These are phyloP conservation scores for Neocatenulostroma microsporum DNA, from an alignment of 2,329 filamentous ascomycete genomes.

Conservation along the genomic window DNA sequence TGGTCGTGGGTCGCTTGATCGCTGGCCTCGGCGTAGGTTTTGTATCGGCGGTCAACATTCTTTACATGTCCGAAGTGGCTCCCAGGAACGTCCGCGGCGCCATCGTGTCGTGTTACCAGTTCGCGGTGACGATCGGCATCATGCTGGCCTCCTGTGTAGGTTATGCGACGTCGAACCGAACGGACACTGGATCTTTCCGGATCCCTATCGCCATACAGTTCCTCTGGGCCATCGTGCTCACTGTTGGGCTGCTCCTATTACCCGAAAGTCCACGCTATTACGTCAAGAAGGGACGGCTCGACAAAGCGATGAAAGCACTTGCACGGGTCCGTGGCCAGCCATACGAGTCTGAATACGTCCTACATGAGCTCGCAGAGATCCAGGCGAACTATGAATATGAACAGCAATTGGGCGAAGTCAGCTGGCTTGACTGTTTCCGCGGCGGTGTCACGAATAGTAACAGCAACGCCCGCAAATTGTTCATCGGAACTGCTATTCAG, in stretches of 20 bases:
- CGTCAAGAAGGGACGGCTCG: constrained; percentile 67
- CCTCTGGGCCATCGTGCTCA: constrained; percentile 70
- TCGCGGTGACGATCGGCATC: constrained; percentile 73
- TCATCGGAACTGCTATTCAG: constrained; percentile 40
- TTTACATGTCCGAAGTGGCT: constrained; percentile 37
- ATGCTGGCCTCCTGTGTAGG: constrained; percentile 67
- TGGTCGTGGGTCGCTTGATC: constrained; percentile 64
- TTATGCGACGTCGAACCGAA: constrained; percentile 59
- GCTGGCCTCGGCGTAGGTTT: constrained; percentile 67
- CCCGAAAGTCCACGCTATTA: constrained; percentile 81
- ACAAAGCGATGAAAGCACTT: constrained; percentile 57
- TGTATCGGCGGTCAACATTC: constrained; percentile 54
- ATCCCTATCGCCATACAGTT: constrained; percentile 77
- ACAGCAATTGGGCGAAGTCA: constrained; percentile 54
- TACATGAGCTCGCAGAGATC: constrained; percentile 74
- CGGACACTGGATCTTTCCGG: constrained; percentile 62
- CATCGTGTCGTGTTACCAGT: constrained; percentile 73
- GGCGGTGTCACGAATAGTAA: constrained; percentile 47
- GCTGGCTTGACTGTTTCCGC: constrained; percentile 47
- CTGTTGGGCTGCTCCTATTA: constrained; percentile 61
- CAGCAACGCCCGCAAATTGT: constrained; percentile 43
- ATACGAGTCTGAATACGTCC: constrained; percentile 62
- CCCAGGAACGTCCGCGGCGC: constrained; percentile 67
- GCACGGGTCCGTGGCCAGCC: constrained; percentile 68
- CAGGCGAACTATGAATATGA: constrained; percentile 86